These are phyloP conservation scores for Wickerhamomyces subpelliculosus DNA, from an alignment of 805 yeast species.

Conservation along the genomic window DNA sequence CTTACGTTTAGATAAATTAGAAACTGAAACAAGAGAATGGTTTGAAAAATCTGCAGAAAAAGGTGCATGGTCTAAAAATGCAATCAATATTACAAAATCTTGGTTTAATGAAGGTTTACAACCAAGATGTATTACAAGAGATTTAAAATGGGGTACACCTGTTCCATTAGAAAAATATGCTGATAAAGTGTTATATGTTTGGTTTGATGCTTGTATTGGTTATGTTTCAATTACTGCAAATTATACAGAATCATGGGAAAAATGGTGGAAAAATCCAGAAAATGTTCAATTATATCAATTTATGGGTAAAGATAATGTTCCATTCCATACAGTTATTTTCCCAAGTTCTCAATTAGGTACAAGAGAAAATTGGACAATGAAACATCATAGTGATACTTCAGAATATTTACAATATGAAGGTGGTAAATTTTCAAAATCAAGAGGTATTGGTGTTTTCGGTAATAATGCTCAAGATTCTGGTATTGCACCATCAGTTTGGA, in stretches of 20 bases:
- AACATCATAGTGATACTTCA: constrained; percentile 87
- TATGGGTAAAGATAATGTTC: constrained; percentile 99
- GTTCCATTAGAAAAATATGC: constrained; percentile 85
- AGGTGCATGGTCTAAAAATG: constrained; percentile 90
- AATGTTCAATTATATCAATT: constrained; percentile 86
- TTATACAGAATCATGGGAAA: constrained; percentile 71
- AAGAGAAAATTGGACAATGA: constrained; percentile 78
- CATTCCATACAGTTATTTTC: constrained; percentile 98
- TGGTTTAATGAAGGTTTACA: constrained; percentile 93
- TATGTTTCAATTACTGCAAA: constrained; percentile 94
- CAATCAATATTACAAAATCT: constrained; percentile 78
- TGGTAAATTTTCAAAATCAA: constrained; percentile 96
- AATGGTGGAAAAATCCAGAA: constrained; percentile 96
- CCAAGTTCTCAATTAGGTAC: constrained; percentile 93
- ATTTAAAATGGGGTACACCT: constrained; percentile 97
- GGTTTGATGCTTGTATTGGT: constrained; percentile 99
- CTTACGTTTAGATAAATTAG: constrained; percentile 76
- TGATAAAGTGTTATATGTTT: constrained; percentile 90
- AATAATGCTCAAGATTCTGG: constrained; percentile 95
- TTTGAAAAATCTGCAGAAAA: constrained; percentile 54
- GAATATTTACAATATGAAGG: constrained; percentile 97
- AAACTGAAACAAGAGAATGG: constrained; percentile 72
- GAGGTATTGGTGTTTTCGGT: constrained; percentile 97
- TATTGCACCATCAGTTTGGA: constrained; percentile 89
- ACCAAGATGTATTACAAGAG: constrained; percentile 96